Evolutionary conservation across 1,284 basidiomycete genomes (phyloP), one percentile per base, ranked within the genome.

Genomic region (Exobasidium cylindrosporum): DNA sequence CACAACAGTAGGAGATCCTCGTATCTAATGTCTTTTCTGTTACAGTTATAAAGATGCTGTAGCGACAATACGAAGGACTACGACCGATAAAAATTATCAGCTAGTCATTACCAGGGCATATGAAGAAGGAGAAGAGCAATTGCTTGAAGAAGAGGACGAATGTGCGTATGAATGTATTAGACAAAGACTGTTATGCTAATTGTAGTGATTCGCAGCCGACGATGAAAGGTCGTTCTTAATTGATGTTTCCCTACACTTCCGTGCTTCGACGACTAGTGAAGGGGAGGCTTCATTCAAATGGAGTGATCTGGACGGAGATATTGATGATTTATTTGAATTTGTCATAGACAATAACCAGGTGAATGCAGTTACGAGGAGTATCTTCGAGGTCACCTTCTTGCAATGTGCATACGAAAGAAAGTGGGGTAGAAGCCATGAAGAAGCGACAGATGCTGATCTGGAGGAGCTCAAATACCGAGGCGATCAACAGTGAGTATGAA

Each of bases 71-170:
- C 88, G 96, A 62, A 87, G 94, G 24, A 84, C 83, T 17, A 86
- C 89, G 0, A 81, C 91, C 58, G 91, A 93, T 59, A 89, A 89
- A 82, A 88, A 95, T 77, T 99, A 95, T 78, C 69, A 97, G 81
- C 86, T 99, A n/a, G 94, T 97, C 6, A 87, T 97, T 60, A 96
- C 93, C 13, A 86, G 93, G 65, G 92, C 95, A 0, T 97, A 91
- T 77, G 92, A 96, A 70, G 92, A 97, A 66, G 94, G 92, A 10
- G 94, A 97, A 78, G 91, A 96, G 79, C 90, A 94, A 74, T 81
- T 96, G 31, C 83, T 97, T 13, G 92, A 95, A 69, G 93, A 97
- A 72, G 92, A 96, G 80, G 92, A 70, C 4, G 95, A 97, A 83
- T 91, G 91, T 93, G 79, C 77, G 90, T 84, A 35, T 32, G 17